Conservation (phyloP, 2,329 filamentous ascomycete species). For the Pestalotiopsis sp. region DNA sequence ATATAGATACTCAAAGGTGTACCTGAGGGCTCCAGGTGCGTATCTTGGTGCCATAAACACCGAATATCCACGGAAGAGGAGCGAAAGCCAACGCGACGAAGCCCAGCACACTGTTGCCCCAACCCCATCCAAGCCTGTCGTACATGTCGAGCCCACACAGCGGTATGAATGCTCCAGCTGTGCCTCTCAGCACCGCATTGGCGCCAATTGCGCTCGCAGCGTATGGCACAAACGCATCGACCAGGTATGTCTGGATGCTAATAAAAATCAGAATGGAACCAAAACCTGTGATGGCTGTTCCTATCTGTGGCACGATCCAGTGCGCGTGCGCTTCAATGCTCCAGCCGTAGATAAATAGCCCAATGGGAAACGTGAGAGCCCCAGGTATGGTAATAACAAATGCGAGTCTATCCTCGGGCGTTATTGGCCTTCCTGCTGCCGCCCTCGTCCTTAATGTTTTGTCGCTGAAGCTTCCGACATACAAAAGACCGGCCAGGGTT, state of each 20-base stretch:
- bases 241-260: constrained; percentile 28
- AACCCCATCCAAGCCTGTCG: constrained; percentile 25
- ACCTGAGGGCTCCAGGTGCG: background rate
- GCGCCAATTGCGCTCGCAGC: constrained; percentile 25
- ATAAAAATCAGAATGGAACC: constrained; percentile 30
- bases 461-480: constrained; percentile 22
- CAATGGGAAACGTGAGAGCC: constrained; percentile 40
- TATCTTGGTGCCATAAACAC: constrained; percentile 7
- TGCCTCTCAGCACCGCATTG: constrained; percentile 25
- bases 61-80: constrained; percentile 21
- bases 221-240: constrained; percentile 42
- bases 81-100: constrained; percentile 25
- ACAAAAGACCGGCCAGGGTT: constrained; percentile 28
- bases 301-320: constrained; percentile 45
- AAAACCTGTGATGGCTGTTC: constrained; percentile 34
- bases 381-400: constrained; percentile 50
- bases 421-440: constrained; percentile 14
- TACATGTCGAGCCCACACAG: constrained; percentile 24
- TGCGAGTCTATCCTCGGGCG: constrained; percentile 54
- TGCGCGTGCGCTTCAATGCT: constrained; percentile 37
- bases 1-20: background rate
- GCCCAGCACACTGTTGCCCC: constrained; percentile 29
- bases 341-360: constrained; percentile 45
- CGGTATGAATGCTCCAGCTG: constrained; percentile 21
- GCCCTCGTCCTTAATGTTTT: constrained; percentile 13